Evolutionary conservation across 2,329 filamentous ascomycete genomes (phyloP), one percentile per base, ranked within the genome.

Genomic region (Emmonsiellopsis sp.): DNA sequence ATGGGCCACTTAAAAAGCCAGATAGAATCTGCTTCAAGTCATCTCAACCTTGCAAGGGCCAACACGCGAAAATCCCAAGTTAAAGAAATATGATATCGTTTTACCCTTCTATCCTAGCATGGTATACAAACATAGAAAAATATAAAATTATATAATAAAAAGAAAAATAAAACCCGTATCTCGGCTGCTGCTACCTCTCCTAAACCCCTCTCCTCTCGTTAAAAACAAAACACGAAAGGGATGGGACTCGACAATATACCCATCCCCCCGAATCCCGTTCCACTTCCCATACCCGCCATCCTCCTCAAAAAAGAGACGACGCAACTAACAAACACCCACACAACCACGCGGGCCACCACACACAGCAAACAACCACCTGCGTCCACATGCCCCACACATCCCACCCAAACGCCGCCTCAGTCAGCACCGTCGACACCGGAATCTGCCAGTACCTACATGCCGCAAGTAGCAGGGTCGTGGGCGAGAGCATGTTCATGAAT

Each of bases 271-370:
- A 17, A 17, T 1, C 36, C 36, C 36, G 2, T n/a, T 39, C 36
- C 1, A 1, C 9, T 11, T 11, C 42, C 42, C 10, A 6, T 10
- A 10, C 8, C 13, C 48, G n/a, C 34, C n/a, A 6, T 21, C 27
- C n/a, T 11, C 14, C 17, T 46, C 33, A 52, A 40, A 57, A 36
- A 43, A 72, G 52, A 3, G 67, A 70, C 33, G 64, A 66, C 21
- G 64, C 67, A 46, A 71, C 50, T 33, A 69, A 53, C 0, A 69
- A 62, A 55, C 64, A 66, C 4, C 74, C 87, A 6, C 84, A 79
- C 39, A 93, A 68, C 91, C 91, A 96, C 6, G 88, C 89, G 0
- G 91, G 91, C 86, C 89, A 93, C 91, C 91, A 96, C 43, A 95
- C 84, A 66, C 89, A 87, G 88, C 90, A 95, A n/a, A 95, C 79